Evolutionary conservation across 2,329 filamentous ascomycete genomes (phyloP).

Genomic region (Fusarium sterilihyphosum): DNA sequence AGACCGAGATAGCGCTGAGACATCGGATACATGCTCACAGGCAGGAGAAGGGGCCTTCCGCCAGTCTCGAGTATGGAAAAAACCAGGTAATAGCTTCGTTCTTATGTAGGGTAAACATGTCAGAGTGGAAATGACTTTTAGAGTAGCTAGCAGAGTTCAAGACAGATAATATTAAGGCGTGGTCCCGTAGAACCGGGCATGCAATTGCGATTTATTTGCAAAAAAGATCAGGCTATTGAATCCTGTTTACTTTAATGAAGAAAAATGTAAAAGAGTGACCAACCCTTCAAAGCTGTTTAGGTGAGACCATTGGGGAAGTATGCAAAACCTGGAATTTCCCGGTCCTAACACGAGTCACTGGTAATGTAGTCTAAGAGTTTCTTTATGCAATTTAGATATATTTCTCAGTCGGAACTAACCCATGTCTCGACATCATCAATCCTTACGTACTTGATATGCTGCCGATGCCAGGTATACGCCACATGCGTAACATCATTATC

Average conservation of each 20-base stretch:
- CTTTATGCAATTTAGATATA: accelerated
- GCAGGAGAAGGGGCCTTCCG: accelerated
- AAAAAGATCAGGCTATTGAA: no score
- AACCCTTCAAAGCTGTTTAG: accelerated
- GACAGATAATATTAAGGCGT: no score
- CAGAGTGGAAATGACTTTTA: no score
- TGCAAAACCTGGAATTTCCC: neutral
- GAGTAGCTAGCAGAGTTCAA: no score
- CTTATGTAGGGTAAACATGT: no score
- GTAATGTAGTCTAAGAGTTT: accelerated
- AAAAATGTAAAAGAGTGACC: accelerated
- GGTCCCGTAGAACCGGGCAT: accelerated
- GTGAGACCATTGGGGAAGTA: neutral
- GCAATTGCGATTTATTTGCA: accelerated
- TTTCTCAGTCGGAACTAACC: neutral
- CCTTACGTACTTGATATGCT: conserved; percentile 53
- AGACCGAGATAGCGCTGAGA: neutral
- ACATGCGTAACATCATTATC: conserved; percentile 45
- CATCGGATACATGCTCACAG: accelerated
- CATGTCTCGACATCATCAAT: conserved; percentile 44
- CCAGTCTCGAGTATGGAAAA: accelerated
- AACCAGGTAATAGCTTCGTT: accelerated
- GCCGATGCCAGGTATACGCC: conserved; percentile 55
- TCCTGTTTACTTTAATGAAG: no score
- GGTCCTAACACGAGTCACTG: accelerated